Percentiles rank a stretch among this genome's conserved stretches.
Evolutionary conservation across 345 rosid genomes (phyloP).

Genomic region (Salix arbutifolia): DNA sequence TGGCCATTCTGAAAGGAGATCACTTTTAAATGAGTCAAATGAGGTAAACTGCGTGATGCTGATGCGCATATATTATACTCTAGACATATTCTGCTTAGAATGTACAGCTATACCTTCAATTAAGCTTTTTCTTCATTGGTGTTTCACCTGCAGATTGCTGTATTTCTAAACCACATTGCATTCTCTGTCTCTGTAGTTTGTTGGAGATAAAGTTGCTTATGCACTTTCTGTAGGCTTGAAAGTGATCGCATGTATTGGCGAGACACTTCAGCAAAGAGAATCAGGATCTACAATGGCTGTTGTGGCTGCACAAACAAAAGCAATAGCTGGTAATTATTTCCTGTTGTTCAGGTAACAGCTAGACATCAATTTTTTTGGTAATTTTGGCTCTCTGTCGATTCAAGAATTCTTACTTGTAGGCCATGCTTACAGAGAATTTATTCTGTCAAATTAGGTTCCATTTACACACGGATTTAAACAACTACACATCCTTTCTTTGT

Average conservation of each 20-base stretch:
- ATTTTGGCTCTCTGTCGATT: not conserved
- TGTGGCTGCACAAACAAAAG: conserved; percentile 66
- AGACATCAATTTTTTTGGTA: not conserved
- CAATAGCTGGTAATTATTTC: conserved; percentile 53
- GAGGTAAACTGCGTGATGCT: conserved; percentile 29
- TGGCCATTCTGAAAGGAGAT: conserved; percentile 69
- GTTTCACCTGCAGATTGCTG: not conserved
- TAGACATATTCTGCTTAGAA: not conserved
- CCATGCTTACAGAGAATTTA: not conserved
- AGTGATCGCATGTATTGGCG: conserved; percentile 73
- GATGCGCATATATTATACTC: not conserved
- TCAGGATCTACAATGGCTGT: conserved; percentile 64
- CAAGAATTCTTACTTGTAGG: not conserved
- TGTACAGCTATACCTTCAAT: not conserved
- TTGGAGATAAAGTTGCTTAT: conserved; percentile 60
- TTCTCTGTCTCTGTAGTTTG: conserved; percentile 44
- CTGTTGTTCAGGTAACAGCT: not conserved
- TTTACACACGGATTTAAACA: not conserved
- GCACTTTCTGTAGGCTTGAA: conserved; percentile 60
- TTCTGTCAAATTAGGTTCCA: too few species aligned
- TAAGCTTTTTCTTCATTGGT: not conserved
- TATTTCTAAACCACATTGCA: not conserved
- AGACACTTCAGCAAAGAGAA: conserved; percentile 74
- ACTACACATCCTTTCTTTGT: not conserved
- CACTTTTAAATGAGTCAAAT: conserved; percentile 48